These are phyloP conservation scores for Alternaria triticimaculans DNA, from an alignment of 2,329 filamentous ascomycete genomes.

Conservation along the genomic window DNA sequence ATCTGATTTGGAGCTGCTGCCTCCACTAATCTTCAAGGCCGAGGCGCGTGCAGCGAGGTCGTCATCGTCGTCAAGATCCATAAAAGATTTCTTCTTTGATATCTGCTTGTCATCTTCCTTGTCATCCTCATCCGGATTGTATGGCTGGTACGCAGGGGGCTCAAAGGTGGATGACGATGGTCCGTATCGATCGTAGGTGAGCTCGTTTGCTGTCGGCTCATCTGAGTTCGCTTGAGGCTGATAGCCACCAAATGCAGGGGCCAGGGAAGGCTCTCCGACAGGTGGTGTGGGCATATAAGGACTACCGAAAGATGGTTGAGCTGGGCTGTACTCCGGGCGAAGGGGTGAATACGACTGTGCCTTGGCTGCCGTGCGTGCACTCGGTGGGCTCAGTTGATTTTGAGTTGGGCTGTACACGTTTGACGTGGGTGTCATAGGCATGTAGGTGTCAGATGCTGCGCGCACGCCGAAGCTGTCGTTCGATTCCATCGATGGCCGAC, in stretches of 20 bases:
- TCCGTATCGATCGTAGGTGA: constrained; percentile 41
- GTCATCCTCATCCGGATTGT: constrained; percentile 59
- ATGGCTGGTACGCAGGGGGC: constrained; percentile 53
- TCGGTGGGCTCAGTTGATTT: constrained; percentile 38
- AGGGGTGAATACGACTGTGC: constrained; percentile 43
- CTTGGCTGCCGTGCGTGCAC: constrained; percentile 32
- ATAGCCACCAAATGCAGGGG: constrained; percentile 36
- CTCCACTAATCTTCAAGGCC: constrained; percentile 51
- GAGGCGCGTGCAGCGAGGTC: constrained; percentile 62
- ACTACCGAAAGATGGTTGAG: constrained; percentile 34
- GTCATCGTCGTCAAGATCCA: constrained; percentile 83
- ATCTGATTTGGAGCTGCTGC: constrained; percentile 34
- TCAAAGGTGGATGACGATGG: constrained; percentile 37
- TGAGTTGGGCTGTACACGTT: constrained; percentile 41
- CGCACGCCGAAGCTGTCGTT: constrained; percentile 32
- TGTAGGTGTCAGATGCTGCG: constrained; percentile 40
- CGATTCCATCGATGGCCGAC: constrained; percentile 49
- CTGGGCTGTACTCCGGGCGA: constrained; percentile 31
- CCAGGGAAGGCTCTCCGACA: constrained; percentile 23
- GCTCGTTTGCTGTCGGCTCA: constrained; percentile 15
- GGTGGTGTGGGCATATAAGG: constrained; percentile 41
- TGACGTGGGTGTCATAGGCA: constrained; percentile 34
- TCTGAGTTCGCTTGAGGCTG: constrained; percentile 38
- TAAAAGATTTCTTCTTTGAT: constrained; percentile 73
- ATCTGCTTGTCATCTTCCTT: constrained; percentile 51